Evolutionary conservation across 179 eudicot species (phyloP), one percentile per base, ranked within the genome.

Genomic region (Actinidia arguta): DNA sequence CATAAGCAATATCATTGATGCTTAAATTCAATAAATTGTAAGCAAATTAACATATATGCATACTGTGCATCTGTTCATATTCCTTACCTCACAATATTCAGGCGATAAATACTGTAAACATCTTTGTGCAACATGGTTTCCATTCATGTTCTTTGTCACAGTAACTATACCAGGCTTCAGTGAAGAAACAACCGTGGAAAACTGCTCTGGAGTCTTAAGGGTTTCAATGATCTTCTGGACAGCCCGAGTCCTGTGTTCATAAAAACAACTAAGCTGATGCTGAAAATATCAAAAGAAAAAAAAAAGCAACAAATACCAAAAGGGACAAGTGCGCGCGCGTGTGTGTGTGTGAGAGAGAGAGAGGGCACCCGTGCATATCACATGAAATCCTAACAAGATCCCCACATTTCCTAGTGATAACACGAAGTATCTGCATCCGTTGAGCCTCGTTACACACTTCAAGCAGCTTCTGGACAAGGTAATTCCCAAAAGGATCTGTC

Each of bases 401-500:
- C n/a, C 88, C 89, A 8, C 83, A 24, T 61, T 76, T 81, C 66
- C 81, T 72, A 70, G 91, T 87, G 63, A 87, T 73, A 50, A 64
- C 74, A 39, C 59, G 84, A 55, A 87, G 82, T 63, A 89, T 83
- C 85, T 83, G 89, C 85, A 85, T 85, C 61, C 36, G 81, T 22
- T 89, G 89, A 78, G 83, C 85, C 75, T 89, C 88, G 22, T 83
- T 79, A 77, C 89, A 89, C 50, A 89, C 88, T 54, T 87, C 91
- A 54, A 89, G 85, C 63, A 89, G 82, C 85, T 87, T 89, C 51
- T 89, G 91, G 54, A 89, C 86, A 82, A 89, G 91, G 80, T 89
- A 89, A 73, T 89, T 89, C 44, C 91, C 91, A 75, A 87, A 89
- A 46, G 91, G 89, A 81, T 89, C 87, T 3, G 87, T 83, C 89